These are phyloP conservation scores for Pterula multifida DNA, from an alignment of 1,284 basidiomycete species.

Conservation along the genomic window DNA sequence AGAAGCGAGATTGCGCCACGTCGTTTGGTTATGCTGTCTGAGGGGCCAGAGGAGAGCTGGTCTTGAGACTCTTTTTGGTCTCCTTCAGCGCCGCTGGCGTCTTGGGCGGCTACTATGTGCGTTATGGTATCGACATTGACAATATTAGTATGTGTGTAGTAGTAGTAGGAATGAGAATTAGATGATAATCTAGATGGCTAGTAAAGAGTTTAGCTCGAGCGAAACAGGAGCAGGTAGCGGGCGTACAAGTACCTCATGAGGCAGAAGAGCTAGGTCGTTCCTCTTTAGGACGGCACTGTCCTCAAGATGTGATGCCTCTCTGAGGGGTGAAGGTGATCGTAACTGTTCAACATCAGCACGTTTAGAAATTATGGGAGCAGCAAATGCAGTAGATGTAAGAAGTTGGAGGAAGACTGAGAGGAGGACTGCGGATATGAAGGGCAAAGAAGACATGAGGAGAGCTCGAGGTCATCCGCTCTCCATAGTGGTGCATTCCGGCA, in stretches of 20 bases:
- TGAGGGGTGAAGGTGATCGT: too few species aligned
- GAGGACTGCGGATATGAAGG: not conserved
- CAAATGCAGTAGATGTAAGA: not conserved
- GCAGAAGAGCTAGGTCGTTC: not conserved
- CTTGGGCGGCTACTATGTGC: not conserved
- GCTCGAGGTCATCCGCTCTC: not conserved
- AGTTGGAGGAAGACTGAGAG: not conserved
- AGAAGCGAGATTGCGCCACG: not conserved
- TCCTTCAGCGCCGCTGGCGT: not conserved
- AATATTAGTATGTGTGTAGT: not conserved
- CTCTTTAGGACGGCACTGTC: not conserved
- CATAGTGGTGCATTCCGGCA: too few species aligned
- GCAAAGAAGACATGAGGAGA: not conserved
- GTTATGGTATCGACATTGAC: not conserved
- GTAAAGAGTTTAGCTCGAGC: too few species aligned
- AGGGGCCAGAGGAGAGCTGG: not conserved
- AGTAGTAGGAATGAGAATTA: too few species aligned
- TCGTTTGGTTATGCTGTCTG: not conserved
- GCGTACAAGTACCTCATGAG: too few species aligned
- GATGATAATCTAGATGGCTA: too few species aligned
- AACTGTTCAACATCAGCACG: not conserved
- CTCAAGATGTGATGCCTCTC: too few species aligned
- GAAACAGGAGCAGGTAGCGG: too few species aligned
- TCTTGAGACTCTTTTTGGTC: not conserved
- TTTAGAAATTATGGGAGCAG: not conserved